A percentile compares a stretch with the other conserved stretches of the same genome.
These are phyloP conservation scores for Monascus ruber DNA, from an alignment of 2,329 filamentous ascomycete species.

Conservation along the genomic window DNA sequence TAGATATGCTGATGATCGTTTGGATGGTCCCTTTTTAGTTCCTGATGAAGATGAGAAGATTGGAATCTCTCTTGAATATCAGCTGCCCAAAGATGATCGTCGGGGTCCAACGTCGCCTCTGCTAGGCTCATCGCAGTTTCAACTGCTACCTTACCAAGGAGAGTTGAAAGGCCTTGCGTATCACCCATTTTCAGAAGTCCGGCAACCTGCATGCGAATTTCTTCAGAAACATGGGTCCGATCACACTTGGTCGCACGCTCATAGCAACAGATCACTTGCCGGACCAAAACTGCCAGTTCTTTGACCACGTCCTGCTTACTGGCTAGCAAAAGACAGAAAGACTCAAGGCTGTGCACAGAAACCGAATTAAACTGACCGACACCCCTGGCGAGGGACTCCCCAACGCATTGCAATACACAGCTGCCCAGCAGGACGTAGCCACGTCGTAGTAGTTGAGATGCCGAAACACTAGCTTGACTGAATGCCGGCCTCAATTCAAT, in stretches of 20 bases:
- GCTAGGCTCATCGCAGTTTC: conserved; percentile 32
- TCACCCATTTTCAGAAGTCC: conserved; percentile 12
- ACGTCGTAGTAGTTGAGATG: conserved; percentile 18
- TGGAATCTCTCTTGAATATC: conserved; percentile 25
- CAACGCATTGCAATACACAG: conserved; percentile 18
- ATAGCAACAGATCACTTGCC: conserved; percentile 23
- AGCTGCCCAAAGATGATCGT: conserved; percentile 29
- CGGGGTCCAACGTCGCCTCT: conserved; percentile 23
- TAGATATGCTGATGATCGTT: conserved; percentile 6
- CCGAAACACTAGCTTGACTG: conserved; percentile 4
- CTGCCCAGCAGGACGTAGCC: conserved; percentile 22
- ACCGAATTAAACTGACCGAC: conserved; percentile 4
- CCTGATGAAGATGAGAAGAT: conserved; percentile 7
- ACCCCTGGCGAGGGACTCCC: conserved; percentile 5
- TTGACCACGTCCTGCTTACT: conserved; percentile 20
- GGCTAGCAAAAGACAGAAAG: conserved; percentile 17
- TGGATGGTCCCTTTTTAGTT: conserved; percentile 3
- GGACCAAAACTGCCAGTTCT: conserved; percentile 23
- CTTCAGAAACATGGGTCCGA: conserved; percentile 12
- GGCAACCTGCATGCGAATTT: conserved; percentile 17
- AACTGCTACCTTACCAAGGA: conserved; percentile 25
- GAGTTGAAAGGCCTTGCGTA: conserved; percentile 11
- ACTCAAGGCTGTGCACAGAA: conserved; percentile 15
- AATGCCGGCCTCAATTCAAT: conserved; percentile 6
- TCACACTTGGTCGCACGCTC: conserved; percentile 13